A percentile compares a stretch with the other conserved stretches of the same genome.
phyloP scores from a whole-genome alignment of 257 asterid genomes.

The Rauvolfia tetraphylla region DNA sequence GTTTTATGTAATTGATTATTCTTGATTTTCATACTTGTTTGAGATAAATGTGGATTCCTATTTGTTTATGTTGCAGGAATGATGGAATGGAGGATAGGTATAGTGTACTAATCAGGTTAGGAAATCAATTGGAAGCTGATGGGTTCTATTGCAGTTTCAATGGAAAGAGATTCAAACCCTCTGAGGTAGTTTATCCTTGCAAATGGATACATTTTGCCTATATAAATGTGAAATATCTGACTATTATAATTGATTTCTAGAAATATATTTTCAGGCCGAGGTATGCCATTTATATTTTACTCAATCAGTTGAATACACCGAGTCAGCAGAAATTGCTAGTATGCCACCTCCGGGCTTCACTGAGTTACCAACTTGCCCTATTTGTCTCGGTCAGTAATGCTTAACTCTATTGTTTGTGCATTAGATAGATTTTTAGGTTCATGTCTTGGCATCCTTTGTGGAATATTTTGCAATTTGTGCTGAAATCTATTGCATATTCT shows the following conservation, averaged over 20 bases:
- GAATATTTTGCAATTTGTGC: neutral
- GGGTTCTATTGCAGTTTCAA: constrained; percentile 76
- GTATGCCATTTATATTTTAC: constrained; percentile 82
- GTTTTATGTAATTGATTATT: neutral
- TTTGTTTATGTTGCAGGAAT: constrained; percentile 46
- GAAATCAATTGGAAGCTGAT: constrained; percentile 64
- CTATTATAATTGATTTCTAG: neutral
- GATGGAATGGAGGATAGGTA: constrained; percentile 91
- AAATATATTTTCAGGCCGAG: constrained; percentile 64
- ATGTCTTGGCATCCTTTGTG: neutral
- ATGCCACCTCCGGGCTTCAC: constrained; percentile 68
- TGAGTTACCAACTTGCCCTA: constrained; percentile 92
- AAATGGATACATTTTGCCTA: neutral
- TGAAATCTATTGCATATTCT: neutral
- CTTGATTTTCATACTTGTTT: neutral
- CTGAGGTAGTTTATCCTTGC: constrained; percentile 50
- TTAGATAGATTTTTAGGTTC: neutral
- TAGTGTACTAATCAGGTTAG: constrained; percentile 78
- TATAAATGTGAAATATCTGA: neutral
- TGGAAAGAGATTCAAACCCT: constrained; percentile 70
- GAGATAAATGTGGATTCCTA: neutral
- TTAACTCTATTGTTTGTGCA: constrained; percentile 14
- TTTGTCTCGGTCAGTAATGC: constrained; percentile 76
- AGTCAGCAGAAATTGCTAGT: constrained; percentile 55
- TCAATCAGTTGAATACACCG: constrained; percentile 59